Evolutionary conservation across 2,329 filamentous ascomycete species (phyloP).

Genomic region (Fusarium guadeloupense): DNA sequence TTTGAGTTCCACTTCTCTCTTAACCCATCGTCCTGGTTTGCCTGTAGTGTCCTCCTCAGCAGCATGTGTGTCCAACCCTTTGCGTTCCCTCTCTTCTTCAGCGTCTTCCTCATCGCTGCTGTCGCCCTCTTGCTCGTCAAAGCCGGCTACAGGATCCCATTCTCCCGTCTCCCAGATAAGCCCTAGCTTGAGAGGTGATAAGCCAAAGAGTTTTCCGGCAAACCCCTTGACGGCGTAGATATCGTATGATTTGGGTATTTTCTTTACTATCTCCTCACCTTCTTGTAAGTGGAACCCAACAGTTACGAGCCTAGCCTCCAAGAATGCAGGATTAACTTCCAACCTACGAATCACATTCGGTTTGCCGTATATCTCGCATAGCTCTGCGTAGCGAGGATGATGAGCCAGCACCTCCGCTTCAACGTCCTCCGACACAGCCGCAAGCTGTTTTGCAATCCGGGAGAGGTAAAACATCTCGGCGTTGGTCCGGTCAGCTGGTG

Average conservation of each 20-base stretch:
- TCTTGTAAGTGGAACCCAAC: slow-evolving; percentile 61
- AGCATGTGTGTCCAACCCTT: slow-evolving; percentile 36
- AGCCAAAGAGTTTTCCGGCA: slow-evolving; percentile 73
- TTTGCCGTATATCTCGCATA: slow-evolving; percentile 80
- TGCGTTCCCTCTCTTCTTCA: slow-evolving; percentile 45
- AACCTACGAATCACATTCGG: slow-evolving; percentile 68
- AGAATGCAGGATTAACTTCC: slow-evolving; percentile 77
- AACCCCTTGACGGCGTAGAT: slow-evolving; percentile 85
- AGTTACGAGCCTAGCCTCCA: slow-evolving; percentile 79
- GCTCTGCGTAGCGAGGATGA: slow-evolving; percentile 76
- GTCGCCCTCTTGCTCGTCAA: slow-evolving; percentile 66
- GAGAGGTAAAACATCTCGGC: slow-evolving; percentile 95
- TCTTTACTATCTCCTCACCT: slow-evolving; percentile 47
- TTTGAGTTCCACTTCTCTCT: slow-evolving; percentile 80
- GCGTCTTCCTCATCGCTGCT: slow-evolving; percentile 63
- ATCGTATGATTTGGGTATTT: slow-evolving; percentile 79
- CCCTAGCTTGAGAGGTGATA: slow-evolving; percentile 70
- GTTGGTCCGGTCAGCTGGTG: slow-evolving; percentile 78
- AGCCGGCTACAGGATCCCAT: slow-evolving; percentile 79
- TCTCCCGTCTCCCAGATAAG: slow-evolving; percentile 92
- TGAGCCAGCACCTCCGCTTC: slow-evolving; percentile 64
- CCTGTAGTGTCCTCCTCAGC: slow-evolving; percentile 34
- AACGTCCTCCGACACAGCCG: slow-evolving; percentile 62
- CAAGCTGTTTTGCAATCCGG: slow-evolving; percentile 80
- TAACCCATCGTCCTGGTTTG: slow-evolving; percentile 70